Conservation (phyloP, 345 rosid genomes). For the Trapa bicornis region DNA sequence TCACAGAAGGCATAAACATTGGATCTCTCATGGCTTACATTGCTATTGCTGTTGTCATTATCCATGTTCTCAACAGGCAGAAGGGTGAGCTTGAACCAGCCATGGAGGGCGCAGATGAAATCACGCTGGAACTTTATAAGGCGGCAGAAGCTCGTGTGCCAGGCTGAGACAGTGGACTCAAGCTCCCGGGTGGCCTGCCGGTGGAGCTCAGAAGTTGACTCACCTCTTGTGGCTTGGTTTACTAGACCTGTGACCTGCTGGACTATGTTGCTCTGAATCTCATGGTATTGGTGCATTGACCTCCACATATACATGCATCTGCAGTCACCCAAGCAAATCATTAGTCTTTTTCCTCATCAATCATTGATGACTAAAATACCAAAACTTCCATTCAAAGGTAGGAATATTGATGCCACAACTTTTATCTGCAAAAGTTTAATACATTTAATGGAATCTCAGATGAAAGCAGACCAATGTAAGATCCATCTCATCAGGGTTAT, state of each 20-base stretch:
- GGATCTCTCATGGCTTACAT: constrained; percentile 27
- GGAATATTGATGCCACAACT: no score
- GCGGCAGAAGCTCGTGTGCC: constrained; percentile 86
- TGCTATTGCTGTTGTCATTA: constrained; percentile 37
- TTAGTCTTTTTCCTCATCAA: not conserved
- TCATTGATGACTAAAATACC: not conserved
- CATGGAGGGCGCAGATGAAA: constrained; percentile 58
- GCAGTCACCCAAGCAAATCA: constrained; percentile 10
- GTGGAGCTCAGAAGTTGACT: constrained; percentile 84
- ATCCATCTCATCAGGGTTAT: not conserved
- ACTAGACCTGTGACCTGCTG: constrained; percentile 95
- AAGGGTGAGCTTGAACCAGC: constrained; percentile 89
- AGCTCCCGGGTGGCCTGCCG: constrained; percentile 90
- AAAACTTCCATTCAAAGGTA: no score
- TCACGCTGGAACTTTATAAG: constrained; percentile 78
- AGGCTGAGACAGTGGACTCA: constrained; percentile 67
- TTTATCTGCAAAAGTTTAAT: not conserved
- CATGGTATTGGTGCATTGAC: constrained; percentile 81
- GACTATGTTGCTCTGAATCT: constrained; percentile 68
- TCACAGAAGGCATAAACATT: constrained; percentile 63
- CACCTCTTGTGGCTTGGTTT: constrained; percentile 55
- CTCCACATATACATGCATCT: constrained; percentile 98
- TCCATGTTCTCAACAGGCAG: constrained; percentile 43
- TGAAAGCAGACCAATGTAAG: not conserved
- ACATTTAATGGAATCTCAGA: not conserved